These are phyloP conservation scores for Nepenthes gracilis DNA, from an alignment of 148 eudicot genomes.

Conservation along the genomic window DNA sequence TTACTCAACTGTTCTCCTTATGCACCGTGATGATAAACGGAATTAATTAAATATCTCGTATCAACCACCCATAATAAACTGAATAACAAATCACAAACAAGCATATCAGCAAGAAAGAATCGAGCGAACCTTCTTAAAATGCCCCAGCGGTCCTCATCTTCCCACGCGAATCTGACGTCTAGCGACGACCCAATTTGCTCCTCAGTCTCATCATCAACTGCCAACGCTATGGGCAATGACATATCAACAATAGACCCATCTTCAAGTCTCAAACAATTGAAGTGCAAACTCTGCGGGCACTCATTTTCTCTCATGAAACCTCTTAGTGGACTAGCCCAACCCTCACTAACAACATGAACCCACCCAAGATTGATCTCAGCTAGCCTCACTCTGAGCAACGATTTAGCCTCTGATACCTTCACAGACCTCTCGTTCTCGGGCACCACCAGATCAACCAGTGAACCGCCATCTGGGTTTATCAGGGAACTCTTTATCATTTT, in stretches of 20 bases:
- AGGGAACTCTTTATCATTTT: conserved; percentile 4
- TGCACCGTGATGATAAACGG: too few relatives aligned
- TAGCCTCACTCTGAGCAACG: conserved; percentile 44
- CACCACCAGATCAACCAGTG: conserved; percentile 55
- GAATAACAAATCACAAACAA: neutral
- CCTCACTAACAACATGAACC: conserved; percentile 90
- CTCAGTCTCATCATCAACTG: conserved; percentile 59
- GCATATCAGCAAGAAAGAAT: neutral
- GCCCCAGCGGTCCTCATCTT: conserved; percentile 48
- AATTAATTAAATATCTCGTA: too few relatives aligned
- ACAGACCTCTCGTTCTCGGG: conserved; percentile 27
- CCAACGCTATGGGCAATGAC: conserved; percentile 86
- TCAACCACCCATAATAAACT: neutral
- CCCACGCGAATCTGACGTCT: conserved; percentile 57
- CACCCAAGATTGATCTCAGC: conserved; percentile 69
- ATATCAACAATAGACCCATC: conserved; percentile 82
- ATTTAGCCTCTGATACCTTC: conserved; percentile 36
- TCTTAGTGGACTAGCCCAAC: conserved; percentile 86
- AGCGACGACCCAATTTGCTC: conserved; percentile 37
- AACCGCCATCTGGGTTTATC: conserved; percentile 89
- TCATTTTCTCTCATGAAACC: conserved; percentile 90
- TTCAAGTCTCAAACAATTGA: conserved; percentile 51
- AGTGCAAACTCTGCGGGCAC: conserved; percentile 88
- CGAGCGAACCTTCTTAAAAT: conserved; percentile 55
- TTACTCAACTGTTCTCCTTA: too few relatives aligned